A percentile compares a stretch with the other conserved stretches of the same genome.
phyloP scores from a whole-genome alignment of 495 filamentous ascomycete genomes.

The Tricharina praecox region DNA sequence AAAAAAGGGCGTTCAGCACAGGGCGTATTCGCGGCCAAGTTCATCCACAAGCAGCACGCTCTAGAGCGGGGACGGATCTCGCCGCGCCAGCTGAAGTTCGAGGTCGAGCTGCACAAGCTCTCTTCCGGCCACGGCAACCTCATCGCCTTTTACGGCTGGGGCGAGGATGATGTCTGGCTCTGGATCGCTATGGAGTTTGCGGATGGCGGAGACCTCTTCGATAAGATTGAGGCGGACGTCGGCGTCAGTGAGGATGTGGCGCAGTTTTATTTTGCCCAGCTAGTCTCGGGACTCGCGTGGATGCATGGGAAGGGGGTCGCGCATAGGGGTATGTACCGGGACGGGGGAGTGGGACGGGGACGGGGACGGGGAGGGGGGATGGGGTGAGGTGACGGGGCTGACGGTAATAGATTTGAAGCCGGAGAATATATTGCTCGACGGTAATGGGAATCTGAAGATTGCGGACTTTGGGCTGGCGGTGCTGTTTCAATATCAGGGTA shows the following conservation, averaged over 20 bases:
- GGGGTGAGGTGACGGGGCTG: too few relatives aligned
- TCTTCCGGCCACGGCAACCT: conserved; percentile 82
- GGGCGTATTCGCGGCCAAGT: conserved; percentile 84
- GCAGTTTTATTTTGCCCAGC: conserved; percentile 87
- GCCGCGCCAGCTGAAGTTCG: conserved; percentile 70
- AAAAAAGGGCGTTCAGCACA: conserved; percentile 68
- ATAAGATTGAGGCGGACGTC: conserved; percentile 96
- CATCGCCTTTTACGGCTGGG: conserved; percentile 74
- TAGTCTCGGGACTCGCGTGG: conserved; percentile 76
- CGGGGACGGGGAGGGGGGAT: too few relatives aligned
- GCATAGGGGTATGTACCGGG: conserved; percentile 44
- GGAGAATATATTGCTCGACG: conserved; percentile 72
- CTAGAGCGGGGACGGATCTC: conserved; percentile 73
- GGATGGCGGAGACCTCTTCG: conserved; percentile 90
- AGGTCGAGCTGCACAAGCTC: conserved; percentile 72
- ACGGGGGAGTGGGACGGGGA: too few relatives aligned
- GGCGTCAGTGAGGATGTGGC: conserved; percentile 84
- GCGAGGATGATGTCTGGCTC: conserved; percentile 76
- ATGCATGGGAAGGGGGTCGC: conserved; percentile 88
- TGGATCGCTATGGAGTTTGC: conserved; percentile 99
- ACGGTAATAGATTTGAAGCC: conserved; percentile 81
- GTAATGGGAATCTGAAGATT: conserved; percentile 75
- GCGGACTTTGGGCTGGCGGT: conserved; percentile 93
- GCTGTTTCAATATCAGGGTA: conserved; percentile 76
- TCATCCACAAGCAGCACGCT: conserved; percentile 94